Conservation (phyloP, 2,329 filamentous ascomycete species). For the Ascochyta lentis region DNA sequence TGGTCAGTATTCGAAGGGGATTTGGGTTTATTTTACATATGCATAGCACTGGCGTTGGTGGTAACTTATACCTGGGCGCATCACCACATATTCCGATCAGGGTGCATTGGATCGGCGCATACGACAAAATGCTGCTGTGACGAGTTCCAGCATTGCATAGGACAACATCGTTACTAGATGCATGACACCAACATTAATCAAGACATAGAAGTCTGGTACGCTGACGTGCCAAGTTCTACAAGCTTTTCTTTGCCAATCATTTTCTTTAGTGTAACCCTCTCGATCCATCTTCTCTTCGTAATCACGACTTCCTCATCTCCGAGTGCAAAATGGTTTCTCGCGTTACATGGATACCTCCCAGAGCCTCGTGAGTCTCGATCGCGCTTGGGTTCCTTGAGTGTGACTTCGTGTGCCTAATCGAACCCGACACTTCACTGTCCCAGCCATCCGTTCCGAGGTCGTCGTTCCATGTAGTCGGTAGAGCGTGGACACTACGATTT, state of each 20-base stretch:
- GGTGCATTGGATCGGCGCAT: not conserved
- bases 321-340: conserved; percentile 8
- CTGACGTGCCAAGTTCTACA: not conserved
- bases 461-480: conserved; percentile 15
- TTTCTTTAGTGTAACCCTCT: not conserved
- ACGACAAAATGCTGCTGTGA: not conserved
- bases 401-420: conserved; percentile 1
- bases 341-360: conserved; percentile 10
- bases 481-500: conserved; percentile 4
- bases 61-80: not conserved
- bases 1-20: not conserved
- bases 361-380: not conserved
- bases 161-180: not conserved
- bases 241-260: not conserved
- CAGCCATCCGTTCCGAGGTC: conserved; percentile 9
- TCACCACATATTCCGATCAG: not conserved
- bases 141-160: not conserved
- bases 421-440: conserved; percentile 6
- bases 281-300: not conserved
- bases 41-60: conserved; percentile 33
- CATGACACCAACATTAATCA: not conserved
- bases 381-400: not conserved
- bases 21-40: conserved; percentile 8
- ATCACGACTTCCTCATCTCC: conserved; percentile 1
- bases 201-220: not conserved